These are phyloP conservation scores for Besnoitia besnoiti DNA, from an alignment of 169 alveolate species.

Conservation along the genomic window DNA sequence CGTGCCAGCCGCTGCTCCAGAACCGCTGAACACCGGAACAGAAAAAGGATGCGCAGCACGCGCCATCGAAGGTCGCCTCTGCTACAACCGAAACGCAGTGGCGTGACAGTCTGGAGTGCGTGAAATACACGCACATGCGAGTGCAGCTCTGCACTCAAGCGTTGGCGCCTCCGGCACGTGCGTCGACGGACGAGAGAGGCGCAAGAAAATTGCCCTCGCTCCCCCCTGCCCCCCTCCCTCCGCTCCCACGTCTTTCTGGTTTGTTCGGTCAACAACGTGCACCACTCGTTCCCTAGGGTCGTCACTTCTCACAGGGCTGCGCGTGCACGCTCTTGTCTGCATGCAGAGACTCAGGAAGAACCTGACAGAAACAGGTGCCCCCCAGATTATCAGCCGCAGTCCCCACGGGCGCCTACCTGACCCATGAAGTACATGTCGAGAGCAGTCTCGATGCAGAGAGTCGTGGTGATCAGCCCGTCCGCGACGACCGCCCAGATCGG, in stretches of 20 bases:
- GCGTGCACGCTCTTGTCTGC: neutral
- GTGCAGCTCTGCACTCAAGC: neutral
- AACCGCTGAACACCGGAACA: slow-evolving; percentile 60
- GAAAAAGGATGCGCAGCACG: no score
- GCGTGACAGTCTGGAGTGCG: no score
- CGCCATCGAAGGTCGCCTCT: no score
- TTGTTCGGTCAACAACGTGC: no score
- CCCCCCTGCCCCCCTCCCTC: neutral
- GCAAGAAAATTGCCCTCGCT: no score
- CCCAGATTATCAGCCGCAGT: neutral
- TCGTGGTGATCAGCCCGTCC: slow-evolving; percentile 56
- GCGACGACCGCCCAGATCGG: slow-evolving; percentile 58
- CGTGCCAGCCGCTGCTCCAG: slow-evolving; percentile 68
- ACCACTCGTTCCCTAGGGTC: neutral
- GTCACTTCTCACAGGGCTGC: neutral
- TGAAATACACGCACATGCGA: neutral
- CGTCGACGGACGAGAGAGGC: neutral
- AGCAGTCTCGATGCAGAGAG: slow-evolving; percentile 57
- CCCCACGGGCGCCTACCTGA: neutral
- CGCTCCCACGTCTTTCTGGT: neutral
- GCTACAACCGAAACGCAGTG: no score
- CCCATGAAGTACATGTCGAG: slow-evolving; percentile 51
- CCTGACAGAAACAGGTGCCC: neutral
- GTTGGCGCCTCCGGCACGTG: neutral
- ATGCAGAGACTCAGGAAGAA: neutral